Base-by-base conservation (phyloP, 306 rosid genomes). In the Cucurbita moschata region DNA sequence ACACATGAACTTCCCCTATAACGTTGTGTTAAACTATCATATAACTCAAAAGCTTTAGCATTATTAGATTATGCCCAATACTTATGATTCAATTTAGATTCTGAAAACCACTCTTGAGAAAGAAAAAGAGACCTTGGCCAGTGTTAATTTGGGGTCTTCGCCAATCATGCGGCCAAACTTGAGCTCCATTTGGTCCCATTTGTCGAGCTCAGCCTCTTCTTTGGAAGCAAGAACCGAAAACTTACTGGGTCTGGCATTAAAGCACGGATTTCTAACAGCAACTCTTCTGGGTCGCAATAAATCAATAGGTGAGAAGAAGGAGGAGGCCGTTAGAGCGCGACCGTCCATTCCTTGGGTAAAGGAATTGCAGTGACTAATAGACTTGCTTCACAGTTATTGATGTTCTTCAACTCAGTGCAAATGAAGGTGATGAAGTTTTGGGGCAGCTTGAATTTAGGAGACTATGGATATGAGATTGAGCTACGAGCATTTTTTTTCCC, bases 71-170 rank as follows among this genome's bases (percentile, higher is more conserved):
- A 60, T 15, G 12, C 42, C 73, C 73, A 47, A 3, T 46, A 69
- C 23, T 26, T 46, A 0, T 14, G 10, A 49, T 26, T 13, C 44
- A 69, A 23, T 69, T 12, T 46, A 44, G 72, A 67, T 11, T 67
- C 37, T 21, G 43, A 39, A 46, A 46, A 21, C 40, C 40, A 46
- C n/a, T 47, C 42, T 44, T 43, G 63, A 13, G 74, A 56, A 5
- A 55, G 44, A 63, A 49, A 73, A 50, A 70, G 52, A 57, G 66
- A 94, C 99, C 96, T 91, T 91, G 58, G 97, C 96, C 67, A 89
- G 82, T 65, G 99, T 91, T 71, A 95, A 90, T 60, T 91, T 86
- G 6, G 99, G 99, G 85, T 95, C 99, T 76, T 91, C 97, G 2
- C 96, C 97, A 30, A 95, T 80, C 81, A 91, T 76, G 73, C 89